Percentiles rank a stretch among this genome's conserved stretches.
These are phyloP conservation scores for Penicillium rolfsii DNA, from an alignment of 2,329 filamentous ascomycete genomes.

Conservation along the genomic window DNA sequence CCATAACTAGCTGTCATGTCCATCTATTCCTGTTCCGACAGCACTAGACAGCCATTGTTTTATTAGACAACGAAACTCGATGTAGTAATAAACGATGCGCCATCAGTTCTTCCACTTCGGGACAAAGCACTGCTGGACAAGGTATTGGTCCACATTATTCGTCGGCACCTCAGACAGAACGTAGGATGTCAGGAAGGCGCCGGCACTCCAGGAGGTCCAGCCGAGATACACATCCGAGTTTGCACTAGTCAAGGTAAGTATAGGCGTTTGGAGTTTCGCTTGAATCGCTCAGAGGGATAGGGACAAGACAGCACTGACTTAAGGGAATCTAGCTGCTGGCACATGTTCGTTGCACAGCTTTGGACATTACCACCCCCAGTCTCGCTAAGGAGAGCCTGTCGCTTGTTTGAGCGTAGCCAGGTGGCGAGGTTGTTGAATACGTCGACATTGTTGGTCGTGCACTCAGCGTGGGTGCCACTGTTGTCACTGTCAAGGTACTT, in stretches of 20 bases:
- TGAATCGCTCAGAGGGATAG: not conserved
- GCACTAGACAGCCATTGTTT: not conserved
- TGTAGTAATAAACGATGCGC: not conserved
- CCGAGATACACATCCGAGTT: slow-evolving; percentile 5
- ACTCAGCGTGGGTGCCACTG: slow-evolving; percentile 3
- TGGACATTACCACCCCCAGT: slow-evolving; percentile 3
- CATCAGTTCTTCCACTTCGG: slow-evolving; percentile 3
- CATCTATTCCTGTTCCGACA: not conserved
- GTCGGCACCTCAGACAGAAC: not conserved
- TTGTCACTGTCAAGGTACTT: slow-evolving; percentile 7
- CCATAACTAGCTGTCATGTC: not conserved
- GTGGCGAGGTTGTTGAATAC: slow-evolving; percentile 2
- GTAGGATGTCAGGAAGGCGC: not conserved
- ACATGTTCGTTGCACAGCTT: slow-evolving; percentile 1
- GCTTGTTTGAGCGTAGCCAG: slow-evolving; percentile 3
- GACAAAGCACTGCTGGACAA: slow-evolving; percentile 4
- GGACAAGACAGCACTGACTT: not conserved
- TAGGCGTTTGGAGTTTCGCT: not conserved
- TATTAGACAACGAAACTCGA: not conserved
- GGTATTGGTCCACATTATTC: not conserved
- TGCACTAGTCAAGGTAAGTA: not conserved
- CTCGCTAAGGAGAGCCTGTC: slow-evolving; percentile 2
- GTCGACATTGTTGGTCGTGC: slow-evolving; percentile 1
- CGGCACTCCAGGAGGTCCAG: slow-evolving; percentile 6
- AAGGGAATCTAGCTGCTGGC: slow-evolving; percentile 1